Conservation (phyloP, 306 rosid genomes). For the Mimosa pudica region DNA sequence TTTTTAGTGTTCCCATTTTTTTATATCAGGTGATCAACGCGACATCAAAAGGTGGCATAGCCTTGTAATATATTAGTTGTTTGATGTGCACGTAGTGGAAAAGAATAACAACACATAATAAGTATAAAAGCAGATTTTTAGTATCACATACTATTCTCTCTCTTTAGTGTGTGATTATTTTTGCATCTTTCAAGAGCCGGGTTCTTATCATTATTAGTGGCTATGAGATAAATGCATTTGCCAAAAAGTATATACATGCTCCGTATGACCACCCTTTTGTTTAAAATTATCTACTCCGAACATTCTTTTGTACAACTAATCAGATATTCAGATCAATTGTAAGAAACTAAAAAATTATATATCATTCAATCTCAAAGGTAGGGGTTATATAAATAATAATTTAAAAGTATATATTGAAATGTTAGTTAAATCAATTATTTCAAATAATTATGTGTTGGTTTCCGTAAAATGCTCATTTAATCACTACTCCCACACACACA, state of each 20-base stretch:
- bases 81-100: not conserved
- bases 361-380: no score
- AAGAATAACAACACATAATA: no score
- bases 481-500: no score
- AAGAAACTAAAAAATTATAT: not conserved
- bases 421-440: no score
- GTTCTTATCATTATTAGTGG: not conserved
- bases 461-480: no score
- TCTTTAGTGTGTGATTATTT: not conserved
- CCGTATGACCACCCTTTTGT: not conserved
- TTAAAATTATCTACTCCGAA: not conserved
- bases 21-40: not conserved
- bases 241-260: not conserved
- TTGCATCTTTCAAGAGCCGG: constrained; percentile 3
- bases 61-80: not conserved
- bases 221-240: not conserved
- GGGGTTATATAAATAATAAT: no score
- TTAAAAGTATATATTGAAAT: no score
- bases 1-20: not conserved
- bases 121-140: constrained; percentile 8
- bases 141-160: not conserved
- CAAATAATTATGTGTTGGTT: no score
- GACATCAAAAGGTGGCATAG: constrained; percentile 6
- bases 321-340: not conserved
- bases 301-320: not conserved